Conservation (phyloP, 345 rosid species). For the Trapa bicornis region DNA sequence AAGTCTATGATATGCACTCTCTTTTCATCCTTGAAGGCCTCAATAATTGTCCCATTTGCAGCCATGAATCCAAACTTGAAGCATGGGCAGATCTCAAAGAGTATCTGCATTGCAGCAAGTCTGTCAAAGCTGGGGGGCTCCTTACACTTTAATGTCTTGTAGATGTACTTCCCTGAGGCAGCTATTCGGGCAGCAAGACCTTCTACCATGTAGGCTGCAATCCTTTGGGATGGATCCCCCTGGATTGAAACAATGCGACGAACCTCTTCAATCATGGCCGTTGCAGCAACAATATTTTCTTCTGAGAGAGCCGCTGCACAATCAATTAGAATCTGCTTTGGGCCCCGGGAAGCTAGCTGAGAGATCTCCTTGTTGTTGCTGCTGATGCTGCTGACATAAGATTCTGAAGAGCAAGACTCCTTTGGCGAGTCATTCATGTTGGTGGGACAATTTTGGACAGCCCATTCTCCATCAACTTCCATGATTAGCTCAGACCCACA, state of each 20-base stretch:
- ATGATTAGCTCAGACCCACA: slow-evolving; percentile 32
- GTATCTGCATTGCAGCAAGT: slow-evolving; percentile 97
- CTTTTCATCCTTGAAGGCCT: slow-evolving; percentile 60
- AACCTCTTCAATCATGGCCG: slow-evolving; percentile 52
- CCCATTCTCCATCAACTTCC: slow-evolving; percentile 87
- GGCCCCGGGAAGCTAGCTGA: slow-evolving; percentile 34
- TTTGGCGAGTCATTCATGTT: slow-evolving; percentile 58
- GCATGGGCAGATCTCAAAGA: slow-evolving; percentile 95
- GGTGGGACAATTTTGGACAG: slow-evolving; percentile 30
- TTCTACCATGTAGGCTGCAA: slow-evolving; percentile 97
- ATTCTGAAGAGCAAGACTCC: slow-evolving; percentile 71
- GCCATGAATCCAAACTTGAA: slow-evolving; percentile 89
- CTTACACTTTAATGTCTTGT: slow-evolving; percentile 85
- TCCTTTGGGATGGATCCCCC: slow-evolving; percentile 88
- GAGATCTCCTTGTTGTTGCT: slow-evolving; percentile 55
- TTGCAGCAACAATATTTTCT: slow-evolving; percentile 54
- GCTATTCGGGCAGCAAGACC: slow-evolving; percentile 96
- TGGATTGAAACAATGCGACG: slow-evolving; percentile 76
- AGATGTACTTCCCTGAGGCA: slow-evolving; percentile 71
- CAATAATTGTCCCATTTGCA: slow-evolving; percentile 75
- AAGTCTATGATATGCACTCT: slow-evolving; percentile 80
- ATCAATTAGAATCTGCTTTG: slow-evolving; percentile 57
- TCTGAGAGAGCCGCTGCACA: slow-evolving; percentile 65
- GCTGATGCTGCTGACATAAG: slow-evolving; percentile 43
- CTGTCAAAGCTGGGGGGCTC: slow-evolving; percentile 92